Percentiles rank a stretch among this genome's conserved stretches.
phyloP scores from a whole-genome alignment of 345 rosid species.

The Hibiscus tridactylites region DNA sequence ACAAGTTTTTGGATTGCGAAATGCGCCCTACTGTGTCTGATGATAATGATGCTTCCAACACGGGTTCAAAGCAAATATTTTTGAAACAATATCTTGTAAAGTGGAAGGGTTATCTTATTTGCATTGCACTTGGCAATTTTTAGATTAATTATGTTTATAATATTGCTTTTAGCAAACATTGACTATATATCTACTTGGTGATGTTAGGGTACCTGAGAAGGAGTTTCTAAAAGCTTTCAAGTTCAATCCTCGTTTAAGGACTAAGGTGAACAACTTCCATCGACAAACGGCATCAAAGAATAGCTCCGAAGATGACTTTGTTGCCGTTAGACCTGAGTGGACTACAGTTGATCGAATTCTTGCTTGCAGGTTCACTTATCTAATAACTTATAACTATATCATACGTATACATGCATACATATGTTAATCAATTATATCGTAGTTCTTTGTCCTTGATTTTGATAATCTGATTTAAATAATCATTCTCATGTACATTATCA shows the following conservation, averaged over 20 bases:
- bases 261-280: constrained; percentile 83
- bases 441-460: neutral
- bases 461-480: neutral
- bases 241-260: constrained; percentile 81
- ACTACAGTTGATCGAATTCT: constrained; percentile 95
- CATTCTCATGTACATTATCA: neutral
- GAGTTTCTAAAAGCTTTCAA: constrained; percentile 89
- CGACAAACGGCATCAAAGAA: constrained; percentile 59
- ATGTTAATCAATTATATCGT: neutral
- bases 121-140: constrained; percentile 83
- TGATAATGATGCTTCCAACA: constrained; percentile 52
- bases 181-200: neutral
- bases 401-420: neutral
- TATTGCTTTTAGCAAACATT: neutral
- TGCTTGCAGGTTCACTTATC: constrained; percentile 64
- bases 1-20: constrained; percentile 86
- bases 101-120: constrained; percentile 99
- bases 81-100: constrained; percentile 96
- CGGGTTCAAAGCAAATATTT: constrained; percentile 61
- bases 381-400: constrained; percentile 7
- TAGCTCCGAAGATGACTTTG: constrained; percentile 74
- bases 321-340: constrained; percentile 96
- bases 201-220: constrained; percentile 82
- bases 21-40: constrained; percentile 82
- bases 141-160: neutral